phyloP scores from a whole-genome alignment of 1,139 yeast species.

The Scheffersomyces stambukii region DNA sequence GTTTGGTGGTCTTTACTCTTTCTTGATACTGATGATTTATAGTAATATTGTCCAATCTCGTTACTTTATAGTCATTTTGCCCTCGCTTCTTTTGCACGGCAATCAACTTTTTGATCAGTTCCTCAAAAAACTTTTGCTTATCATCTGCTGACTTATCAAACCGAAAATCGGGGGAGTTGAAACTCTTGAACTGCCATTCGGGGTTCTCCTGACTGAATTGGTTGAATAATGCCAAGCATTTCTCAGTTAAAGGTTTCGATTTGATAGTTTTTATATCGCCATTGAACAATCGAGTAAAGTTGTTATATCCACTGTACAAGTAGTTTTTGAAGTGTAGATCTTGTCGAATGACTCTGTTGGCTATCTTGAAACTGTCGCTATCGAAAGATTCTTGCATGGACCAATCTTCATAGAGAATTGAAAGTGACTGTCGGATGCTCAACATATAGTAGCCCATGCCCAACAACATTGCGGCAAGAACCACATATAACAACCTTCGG shows the following conservation, averaged over 20 bases:
- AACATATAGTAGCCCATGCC: slow-evolving; percentile 3
- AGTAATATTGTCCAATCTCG: slow-evolving; percentile 13
- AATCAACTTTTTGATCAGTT: slow-evolving; percentile 3
- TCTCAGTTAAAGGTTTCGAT: slow-evolving; percentile 17
- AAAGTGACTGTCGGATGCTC: slow-evolving; percentile 1
- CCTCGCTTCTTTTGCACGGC: slow-evolving; percentile 3
- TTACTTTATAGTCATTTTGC: not conserved
- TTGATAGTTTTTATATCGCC: slow-evolving; percentile 11
- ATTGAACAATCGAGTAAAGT: slow-evolving; percentile 14
- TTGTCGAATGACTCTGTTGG: slow-evolving; percentile 16
- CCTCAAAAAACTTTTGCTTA: slow-evolving; percentile 9
- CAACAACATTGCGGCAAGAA: slow-evolving; percentile 2
- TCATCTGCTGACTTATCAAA: slow-evolving; percentile 29
- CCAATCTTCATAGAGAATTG: slow-evolving; percentile 4
- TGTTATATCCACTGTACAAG: slow-evolving; percentile 20
- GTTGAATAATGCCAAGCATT: slow-evolving; percentile 28
- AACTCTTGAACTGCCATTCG: slow-evolving; percentile 21
- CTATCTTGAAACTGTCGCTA: slow-evolving; percentile 8
- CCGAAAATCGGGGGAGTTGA: slow-evolving; percentile 8
- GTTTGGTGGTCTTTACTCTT: slow-evolving; percentile 13
- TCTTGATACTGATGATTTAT: slow-evolving; percentile 16
- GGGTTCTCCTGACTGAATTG: slow-evolving; percentile 18
- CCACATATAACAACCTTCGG: slow-evolving; percentile 7
- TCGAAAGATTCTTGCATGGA: slow-evolving; percentile 12
- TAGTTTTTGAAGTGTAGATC: slow-evolving; percentile 30